phyloP scores from a whole-genome alignment of 2,329 filamentous ascomycete species.

The Penicillium sp. region DNA sequence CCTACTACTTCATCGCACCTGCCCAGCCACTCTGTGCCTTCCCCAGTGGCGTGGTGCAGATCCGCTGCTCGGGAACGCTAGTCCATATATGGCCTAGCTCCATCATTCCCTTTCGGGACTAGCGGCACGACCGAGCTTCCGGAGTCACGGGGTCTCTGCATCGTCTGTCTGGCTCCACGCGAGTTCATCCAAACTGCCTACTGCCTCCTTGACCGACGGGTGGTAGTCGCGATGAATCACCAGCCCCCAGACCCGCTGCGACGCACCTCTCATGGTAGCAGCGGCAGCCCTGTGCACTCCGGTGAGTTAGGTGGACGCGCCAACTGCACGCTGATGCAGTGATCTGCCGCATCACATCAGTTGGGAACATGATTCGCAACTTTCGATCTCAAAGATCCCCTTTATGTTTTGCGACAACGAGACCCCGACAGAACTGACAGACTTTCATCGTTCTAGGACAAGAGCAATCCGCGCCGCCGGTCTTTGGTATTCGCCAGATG shows the following conservation, averaged over 20 bases:
- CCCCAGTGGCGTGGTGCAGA: slow-evolving; percentile 32
- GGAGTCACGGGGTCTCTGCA: slow-evolving; percentile 40
- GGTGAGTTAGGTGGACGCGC: slow-evolving; percentile 35
- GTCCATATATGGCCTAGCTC: slow-evolving; percentile 26
- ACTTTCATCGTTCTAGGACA: slow-evolving; percentile 28
- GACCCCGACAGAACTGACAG: too few relatives aligned
- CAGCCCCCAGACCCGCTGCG: slow-evolving; percentile 37
- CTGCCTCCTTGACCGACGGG: slow-evolving; percentile 10
- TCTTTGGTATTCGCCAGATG: slow-evolving; percentile 51
- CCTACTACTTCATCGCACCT: slow-evolving; percentile 3
- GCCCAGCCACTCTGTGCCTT: slow-evolving; percentile 12
- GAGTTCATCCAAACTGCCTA: slow-evolving; percentile 28
- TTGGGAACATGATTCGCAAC: neutral
- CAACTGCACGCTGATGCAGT: neutral
- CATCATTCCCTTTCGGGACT: slow-evolving; percentile 30
- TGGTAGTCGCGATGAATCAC: slow-evolving; percentile 39
- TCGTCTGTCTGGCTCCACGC: slow-evolving; percentile 3
- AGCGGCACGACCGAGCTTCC: slow-evolving; percentile 35
- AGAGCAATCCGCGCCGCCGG: slow-evolving; percentile 37
- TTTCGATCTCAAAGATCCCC: neutral
- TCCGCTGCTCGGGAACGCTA: slow-evolving; percentile 44
- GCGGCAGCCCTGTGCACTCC: slow-evolving; percentile 40
- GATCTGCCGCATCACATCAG: slow-evolving; percentile 6
- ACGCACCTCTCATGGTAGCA: slow-evolving; percentile 42
- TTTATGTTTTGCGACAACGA: neutral